Percentiles rank a stretch among this genome's conserved stretches.
Conservation (phyloP, 2,329 filamentous ascomycete genomes). For the Pseudocercospora crystallina region DNA sequence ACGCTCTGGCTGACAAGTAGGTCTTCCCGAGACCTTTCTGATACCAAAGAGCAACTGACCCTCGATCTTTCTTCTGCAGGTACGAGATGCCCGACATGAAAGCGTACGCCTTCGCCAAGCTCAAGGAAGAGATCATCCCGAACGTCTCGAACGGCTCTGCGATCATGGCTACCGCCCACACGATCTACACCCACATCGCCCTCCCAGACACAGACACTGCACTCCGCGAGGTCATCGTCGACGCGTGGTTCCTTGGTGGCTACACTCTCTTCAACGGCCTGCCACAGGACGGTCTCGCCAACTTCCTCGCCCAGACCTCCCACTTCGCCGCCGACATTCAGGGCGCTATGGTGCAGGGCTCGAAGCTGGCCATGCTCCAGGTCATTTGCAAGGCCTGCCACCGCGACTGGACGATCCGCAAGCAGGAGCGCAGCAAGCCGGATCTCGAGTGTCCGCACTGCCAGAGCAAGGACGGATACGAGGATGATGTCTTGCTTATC, state of each 20-base stretch:
- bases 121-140: not conserved
- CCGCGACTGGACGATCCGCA: too few relatives aligned
- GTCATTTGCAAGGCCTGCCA: too few relatives aligned
- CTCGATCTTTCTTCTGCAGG: not conserved
- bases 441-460: too few relatives aligned
- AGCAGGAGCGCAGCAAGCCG: too few relatives aligned
- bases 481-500: too few relatives aligned
- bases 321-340: too few relatives aligned
- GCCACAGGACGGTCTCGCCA: too few relatives aligned
- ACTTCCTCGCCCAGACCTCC: too few relatives aligned
- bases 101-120: conserved; percentile 9
- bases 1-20: conserved; percentile 18
- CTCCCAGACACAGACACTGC: not conserved
- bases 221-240: not conserved
- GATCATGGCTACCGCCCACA: not conserved
- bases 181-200: not conserved
- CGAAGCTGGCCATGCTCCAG: too few relatives aligned
- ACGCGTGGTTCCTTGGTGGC: not conserved
- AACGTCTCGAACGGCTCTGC: not conserved
- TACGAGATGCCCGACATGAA: conserved; percentile 14
- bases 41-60: not conserved
- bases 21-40: not conserved
- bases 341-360: too few relatives aligned
- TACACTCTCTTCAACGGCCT: not conserved
- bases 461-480: too few relatives aligned